These are phyloP conservation scores for Cytospora mali DNA, from an alignment of 2,329 filamentous ascomycete genomes.

Conservation along the genomic window DNA sequence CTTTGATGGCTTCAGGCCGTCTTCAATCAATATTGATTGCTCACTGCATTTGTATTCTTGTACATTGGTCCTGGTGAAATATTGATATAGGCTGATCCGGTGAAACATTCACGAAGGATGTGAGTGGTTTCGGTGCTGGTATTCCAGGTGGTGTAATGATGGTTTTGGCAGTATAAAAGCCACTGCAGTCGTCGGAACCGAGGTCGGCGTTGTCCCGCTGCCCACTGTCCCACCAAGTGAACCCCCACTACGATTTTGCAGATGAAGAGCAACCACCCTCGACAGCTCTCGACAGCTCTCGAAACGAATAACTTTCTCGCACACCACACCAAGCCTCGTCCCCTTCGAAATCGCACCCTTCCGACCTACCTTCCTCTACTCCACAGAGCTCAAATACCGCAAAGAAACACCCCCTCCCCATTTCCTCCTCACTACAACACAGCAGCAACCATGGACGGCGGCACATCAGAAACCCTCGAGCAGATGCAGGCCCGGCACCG, in stretches of 20 bases:
- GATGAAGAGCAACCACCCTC: not conserved
- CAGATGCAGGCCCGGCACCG: conserved; percentile 78
- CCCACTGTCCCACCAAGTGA: not conserved
- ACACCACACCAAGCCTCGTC: too few species aligned
- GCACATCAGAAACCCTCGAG: conserved; percentile 62
- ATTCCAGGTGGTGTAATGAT: not conserved
- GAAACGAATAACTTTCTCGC: not conserved
- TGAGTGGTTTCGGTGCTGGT: not conserved
- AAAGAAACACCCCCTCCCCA: not conserved
- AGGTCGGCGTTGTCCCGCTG: not conserved
- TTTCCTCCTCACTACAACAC: not conserved
- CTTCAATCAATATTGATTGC: not conserved
- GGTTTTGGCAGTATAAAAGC: too few species aligned
- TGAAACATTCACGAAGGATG: not conserved
- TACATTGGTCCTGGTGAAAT: not conserved
- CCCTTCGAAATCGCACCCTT: not conserved
- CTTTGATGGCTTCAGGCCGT: not conserved
- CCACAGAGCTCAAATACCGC: not conserved
- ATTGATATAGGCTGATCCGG: not conserved
- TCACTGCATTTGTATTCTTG: not conserved
- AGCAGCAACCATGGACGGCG: conserved; percentile 13
- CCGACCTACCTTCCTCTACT: not conserved
- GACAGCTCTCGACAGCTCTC: not conserved
- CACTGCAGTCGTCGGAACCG: not conserved
- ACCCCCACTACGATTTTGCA: not conserved